Base-by-base conservation (phyloP, 2,329 filamentous ascomycete species). In the Plenodomus lindquistii region DNA sequence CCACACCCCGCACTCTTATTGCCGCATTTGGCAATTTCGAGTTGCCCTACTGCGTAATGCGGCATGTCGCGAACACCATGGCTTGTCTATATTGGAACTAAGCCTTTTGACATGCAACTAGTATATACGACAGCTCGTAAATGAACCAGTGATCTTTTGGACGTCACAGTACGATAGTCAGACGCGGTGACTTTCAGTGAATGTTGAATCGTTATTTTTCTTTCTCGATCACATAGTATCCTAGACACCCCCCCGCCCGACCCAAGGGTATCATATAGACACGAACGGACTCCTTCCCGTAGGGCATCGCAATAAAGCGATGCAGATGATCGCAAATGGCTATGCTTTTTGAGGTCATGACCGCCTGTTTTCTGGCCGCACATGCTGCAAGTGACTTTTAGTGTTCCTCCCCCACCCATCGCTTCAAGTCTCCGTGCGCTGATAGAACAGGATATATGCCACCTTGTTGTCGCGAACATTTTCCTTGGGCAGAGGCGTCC, bases 361-460 rank as follows among this genome's bases (percentile, higher is more conserved):
- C 40, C 45, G 20, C 35, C 27, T 37, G 40, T 41, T 43, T 50
- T 24, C 42, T 40, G 38, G 37, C 44, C 45, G 17, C 49, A 54
- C 42, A 55, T 51, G 40, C 50, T 52, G 43, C 40, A 40, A 36
- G 27, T 48, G 49, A 52, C 48, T 48, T 45, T 52, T 49, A 35
- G 40, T 44, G 48, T 42, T 50, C 39, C 34, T 2, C 37, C 13
- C 40, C 15, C 31, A 41, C 20, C 43, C 27, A 20, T 34, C 22
- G 27, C 40, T 44, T 70, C 63, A 71, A 52, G 56, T 59, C 53
- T 72, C 65, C 36, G 94, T 83, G 64, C 85, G 85, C 77, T 97
- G 88, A 73, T 99, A 99, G 76, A 99, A 96, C 67, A 99, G 77
- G 59, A 99, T 84, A 75, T 99, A 99, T 3, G 94, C 94, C 49